phyloP scores from a whole-genome alignment of 2,329 filamentous ascomycete genomes.

The Talaromyces rugulosus region DNA sequence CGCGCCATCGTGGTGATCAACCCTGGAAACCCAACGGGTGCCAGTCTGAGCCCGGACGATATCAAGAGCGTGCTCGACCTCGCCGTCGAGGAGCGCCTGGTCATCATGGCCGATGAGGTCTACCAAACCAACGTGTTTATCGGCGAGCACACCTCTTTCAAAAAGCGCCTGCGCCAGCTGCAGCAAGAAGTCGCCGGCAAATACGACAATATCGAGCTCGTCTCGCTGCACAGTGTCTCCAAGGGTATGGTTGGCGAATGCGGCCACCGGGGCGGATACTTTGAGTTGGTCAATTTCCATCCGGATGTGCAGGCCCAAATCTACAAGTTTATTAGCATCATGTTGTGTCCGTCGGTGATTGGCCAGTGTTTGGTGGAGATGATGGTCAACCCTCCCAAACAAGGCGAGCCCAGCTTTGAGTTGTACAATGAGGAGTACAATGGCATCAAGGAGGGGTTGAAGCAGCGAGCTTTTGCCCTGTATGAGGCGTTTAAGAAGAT shows the following conservation, averaged over 20 bases:
- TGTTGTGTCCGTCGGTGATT: slow-evolving; percentile 89
- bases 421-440: slow-evolving; percentile 84
- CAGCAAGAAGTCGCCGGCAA: slow-evolving; percentile 69
- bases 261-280: slow-evolving; percentile 95
- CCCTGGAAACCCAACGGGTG: slow-evolving; percentile 94
- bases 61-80: slow-evolving; percentile 83
- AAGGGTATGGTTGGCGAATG: slow-evolving; percentile 99
- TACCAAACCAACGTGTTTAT: slow-evolving; percentile 99
- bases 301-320: slow-evolving; percentile 82
- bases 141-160: slow-evolving; percentile 94
- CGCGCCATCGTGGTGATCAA: slow-evolving; percentile 96
- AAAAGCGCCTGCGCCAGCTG: slow-evolving; percentile 74
- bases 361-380: slow-evolving; percentile 95
- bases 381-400: slow-evolving; percentile 91
- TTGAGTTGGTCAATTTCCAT: slow-evolving; percentile 90
- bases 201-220: slow-evolving; percentile 83
- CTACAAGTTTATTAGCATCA: slow-evolving; percentile 98
- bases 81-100: slow-evolving; percentile 77
- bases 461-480: slow-evolving; percentile 74
- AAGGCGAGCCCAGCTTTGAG: slow-evolving; percentile 77
- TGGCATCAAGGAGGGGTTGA: slow-evolving; percentile 72
- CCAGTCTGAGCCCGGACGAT: slow-evolving; percentile 72
- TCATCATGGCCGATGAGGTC: slow-evolving; percentile 92
- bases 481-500: slow-evolving; percentile 89
- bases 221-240: slow-evolving; percentile 85